Base-by-base conservation (phyloP, 805 yeast genomes). In the Hagleromyces aurorensis region DNA sequence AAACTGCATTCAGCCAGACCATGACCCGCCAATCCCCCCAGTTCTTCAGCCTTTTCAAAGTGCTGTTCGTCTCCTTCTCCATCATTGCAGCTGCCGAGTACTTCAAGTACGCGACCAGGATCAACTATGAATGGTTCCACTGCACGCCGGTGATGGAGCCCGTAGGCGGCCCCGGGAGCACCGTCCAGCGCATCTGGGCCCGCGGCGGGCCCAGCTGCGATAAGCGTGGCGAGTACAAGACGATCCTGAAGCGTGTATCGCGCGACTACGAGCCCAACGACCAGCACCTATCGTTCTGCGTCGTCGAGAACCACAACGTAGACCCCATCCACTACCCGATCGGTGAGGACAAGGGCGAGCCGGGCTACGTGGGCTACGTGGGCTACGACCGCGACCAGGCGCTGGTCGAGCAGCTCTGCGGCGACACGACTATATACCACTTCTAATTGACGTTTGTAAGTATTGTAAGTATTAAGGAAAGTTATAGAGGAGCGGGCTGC, bases 161-260 rank as follows among this genome's bases (percentile, higher is more conserved):
- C 10, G 25, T 48, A 8, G 34, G 36, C 7, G 46, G 49, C 10
- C 34, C 46, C 14, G 43, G 42, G 10, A 36, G 51, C 4, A 52
- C 59, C 2, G 49, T 58, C 7, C 36, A 47, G 7, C 52, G 52
- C 25, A 36, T 60, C 17, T 57, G 48, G 33, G 58, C 67, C 6
- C 44, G 49, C 13, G 69, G 69, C 23, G 68, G 69, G 1, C 61
- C 65, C 20, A 52, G 62, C 25, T 64, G 69, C 46, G 69, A 64
- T 33, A 59, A 56, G 27, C 56, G 69, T 41, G 69, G 67, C 7
- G 64, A 63, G 31, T 43, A 54, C 18, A 63, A 63, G 35, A 50
- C 63, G 1, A 50, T 64, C 16, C 47, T 61, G 7, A 63, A 64
- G 41, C 55, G 57, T 36, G 46, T 63, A 6, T 40, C 62, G 5